These are phyloP conservation scores for Saprolegnia diclina DNA, from an alignment of 352 stramenopile genomes.

Conservation along the genomic window DNA sequence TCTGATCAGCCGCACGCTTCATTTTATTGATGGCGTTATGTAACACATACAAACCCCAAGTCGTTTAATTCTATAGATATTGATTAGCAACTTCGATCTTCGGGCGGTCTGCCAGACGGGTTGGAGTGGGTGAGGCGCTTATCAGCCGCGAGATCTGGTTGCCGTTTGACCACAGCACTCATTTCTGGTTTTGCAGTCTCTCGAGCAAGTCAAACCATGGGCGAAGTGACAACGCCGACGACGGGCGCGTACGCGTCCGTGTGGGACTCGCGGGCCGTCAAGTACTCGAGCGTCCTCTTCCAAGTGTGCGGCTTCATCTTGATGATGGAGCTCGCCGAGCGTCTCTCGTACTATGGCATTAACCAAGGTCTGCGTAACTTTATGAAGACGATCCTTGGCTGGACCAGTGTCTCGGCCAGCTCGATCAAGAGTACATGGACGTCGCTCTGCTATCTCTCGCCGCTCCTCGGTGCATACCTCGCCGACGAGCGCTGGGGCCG, in stretches of 20 bases:
- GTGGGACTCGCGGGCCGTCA: conserved; percentile 44
- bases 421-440: conserved; percentile 64
- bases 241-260: conserved; percentile 28
- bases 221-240: neutral
- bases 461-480: conserved; percentile 50
- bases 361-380: conserved; percentile 63
- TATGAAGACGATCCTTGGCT: conserved; percentile 46
- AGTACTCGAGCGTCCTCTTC: conserved; percentile 44
- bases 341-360: conserved; percentile 52
- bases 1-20: no score
- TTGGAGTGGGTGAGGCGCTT: no score
- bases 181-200: neutral
- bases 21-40: no score
- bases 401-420: conserved; percentile 47
- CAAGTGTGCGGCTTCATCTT: conserved; percentile 61
- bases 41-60: no score
- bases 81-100: neutral
- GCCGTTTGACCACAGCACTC: neutral
- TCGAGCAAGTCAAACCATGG: neutral
- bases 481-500: conserved; percentile 57
- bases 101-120: neutral
- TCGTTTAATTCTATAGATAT: no score
- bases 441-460: conserved; percentile 54
- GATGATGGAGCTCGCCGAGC: conserved; percentile 53
- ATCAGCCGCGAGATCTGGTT: neutral